Percentiles rank a stretch among this genome's conserved stretches.
Evolutionary conservation across 805 yeast genomes (phyloP).

Genomic region (Teunomyces kruisii): DNA sequence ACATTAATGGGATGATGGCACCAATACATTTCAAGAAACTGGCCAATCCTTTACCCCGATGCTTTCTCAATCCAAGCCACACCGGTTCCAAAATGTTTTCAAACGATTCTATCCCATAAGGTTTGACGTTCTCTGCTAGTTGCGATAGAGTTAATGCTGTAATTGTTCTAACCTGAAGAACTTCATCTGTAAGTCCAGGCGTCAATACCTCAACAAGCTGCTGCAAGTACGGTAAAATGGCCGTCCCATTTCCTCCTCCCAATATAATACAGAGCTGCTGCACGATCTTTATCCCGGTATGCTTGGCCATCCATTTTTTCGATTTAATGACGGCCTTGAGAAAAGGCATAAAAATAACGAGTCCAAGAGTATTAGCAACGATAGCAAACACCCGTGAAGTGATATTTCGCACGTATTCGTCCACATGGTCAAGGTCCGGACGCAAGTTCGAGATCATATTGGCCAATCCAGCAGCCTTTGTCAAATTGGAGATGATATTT

Average conservation of each 20-base stretch:
- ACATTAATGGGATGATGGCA: constrained; percentile 81
- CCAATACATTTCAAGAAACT: constrained; percentile 79
- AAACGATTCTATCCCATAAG: constrained; percentile 89
- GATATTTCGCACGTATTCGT: constrained; percentile 74
- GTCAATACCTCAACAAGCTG: constrained; percentile 62
- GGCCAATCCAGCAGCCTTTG: constrained; percentile 81
- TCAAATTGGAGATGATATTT: constrained; percentile 69
- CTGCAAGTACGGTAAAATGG: constrained; percentile 67
- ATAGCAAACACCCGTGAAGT: constrained; percentile 83
- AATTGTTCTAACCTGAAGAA: constrained; percentile 61
- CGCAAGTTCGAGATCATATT: constrained; percentile 76
- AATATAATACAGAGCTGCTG: constrained; percentile 70
- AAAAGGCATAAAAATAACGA: constrained; percentile 72
- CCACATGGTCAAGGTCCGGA: constrained; percentile 79
- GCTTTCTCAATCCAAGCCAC: constrained; percentile 76
- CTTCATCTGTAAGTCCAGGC: constrained; percentile 64
- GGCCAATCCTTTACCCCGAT: constrained; percentile 76
- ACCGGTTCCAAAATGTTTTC: constrained; percentile 70
- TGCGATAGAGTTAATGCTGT: constrained; percentile 72
- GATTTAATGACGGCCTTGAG: constrained; percentile 76
- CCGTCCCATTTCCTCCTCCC: constrained; percentile 58
- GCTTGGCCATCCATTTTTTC: constrained; percentile 78
- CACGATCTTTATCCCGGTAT: constrained; percentile 74
- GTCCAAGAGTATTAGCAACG: constrained; percentile 76
- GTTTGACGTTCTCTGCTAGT: constrained; percentile 78